Evolutionary conservation across 1,139 yeast genomes (phyloP), one percentile per base, ranked within the genome.

Genomic region (Scheffersomyces cryptocercus): DNA sequence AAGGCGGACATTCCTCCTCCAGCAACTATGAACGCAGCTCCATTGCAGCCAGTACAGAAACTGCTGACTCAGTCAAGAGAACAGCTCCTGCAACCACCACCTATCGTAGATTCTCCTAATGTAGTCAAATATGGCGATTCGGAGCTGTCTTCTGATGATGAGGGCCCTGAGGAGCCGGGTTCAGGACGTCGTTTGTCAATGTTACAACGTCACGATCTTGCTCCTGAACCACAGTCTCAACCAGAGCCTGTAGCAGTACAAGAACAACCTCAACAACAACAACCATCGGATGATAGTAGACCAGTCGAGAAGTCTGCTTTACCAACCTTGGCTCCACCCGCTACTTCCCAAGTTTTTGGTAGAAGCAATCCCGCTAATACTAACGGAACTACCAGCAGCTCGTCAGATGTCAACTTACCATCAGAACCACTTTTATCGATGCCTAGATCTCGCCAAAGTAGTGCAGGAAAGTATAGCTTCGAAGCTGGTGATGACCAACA

Each of bases 401-500:
- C 43, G 24, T 20, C 26, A 5, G 26, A 20, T 8, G 8, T 20
- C 8, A 20, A 20, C 7, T 20, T 20, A 20, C 26, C 26, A 3
- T 20, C 26, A 20, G 41, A 34, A 5, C 44, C 44, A 28, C 43
- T 14, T 28, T 45, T 44, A 38, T 34, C 30, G 10, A 29, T 38
- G 13, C 39, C 43, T 7, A 43, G 51, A 38, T 47, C 51, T 6
- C 46, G 54, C 31, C 52, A 48, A 37, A 47, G 50, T 30, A 61
- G 64, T 48, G 54, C 61, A 15, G 68, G 68, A 2, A 65, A 59
- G 43, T 72, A 70, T 53, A 70, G 76, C 45, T 73, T 73, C 53
- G 78, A 71, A 52, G 65, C 66, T 20, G 78, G 77, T 15, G 78
- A 73, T 43, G 77, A 72, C 38, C 55, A 61, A 35, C 58, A 56